Conservation (phyloP, 2,329 filamentous ascomycete genomes). For the Xylariaceae sp. region DNA sequence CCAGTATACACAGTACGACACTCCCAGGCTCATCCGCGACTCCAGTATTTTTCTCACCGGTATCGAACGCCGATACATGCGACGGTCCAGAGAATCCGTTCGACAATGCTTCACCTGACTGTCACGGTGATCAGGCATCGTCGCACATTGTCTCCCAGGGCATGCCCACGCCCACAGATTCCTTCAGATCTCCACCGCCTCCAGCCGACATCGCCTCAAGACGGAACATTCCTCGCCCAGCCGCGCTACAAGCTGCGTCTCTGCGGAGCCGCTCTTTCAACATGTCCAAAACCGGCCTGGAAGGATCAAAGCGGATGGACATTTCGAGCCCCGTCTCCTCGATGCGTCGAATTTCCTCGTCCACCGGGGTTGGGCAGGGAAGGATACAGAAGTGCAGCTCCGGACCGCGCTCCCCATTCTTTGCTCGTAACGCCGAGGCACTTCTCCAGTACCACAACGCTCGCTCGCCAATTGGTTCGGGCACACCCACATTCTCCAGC, state of each 20-base stretch:
- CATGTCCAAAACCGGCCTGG: constrained; percentile 45
- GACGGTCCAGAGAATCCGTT: constrained; percentile 20
- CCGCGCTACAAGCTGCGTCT: constrained; percentile 45
- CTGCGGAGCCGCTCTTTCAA: constrained; percentile 43
- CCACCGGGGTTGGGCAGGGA: constrained; percentile 40
- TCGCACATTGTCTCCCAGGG: constrained; percentile 20
- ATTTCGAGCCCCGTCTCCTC: constrained; percentile 39
- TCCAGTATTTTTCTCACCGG: constrained; percentile 24
- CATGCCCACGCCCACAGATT: constrained; percentile 31
- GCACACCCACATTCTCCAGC: constrained; percentile 38
- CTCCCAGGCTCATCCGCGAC: constrained; percentile 21
- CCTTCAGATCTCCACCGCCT: constrained; percentile 47
- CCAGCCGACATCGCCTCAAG: constrained; percentile 52
- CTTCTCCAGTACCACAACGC: constrained; percentile 39
- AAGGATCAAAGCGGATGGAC: constrained; percentile 44
- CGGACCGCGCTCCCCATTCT: constrained; percentile 42
- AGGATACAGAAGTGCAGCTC: constrained; percentile 41
- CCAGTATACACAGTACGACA: constrained; percentile 17
- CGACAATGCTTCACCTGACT: constrained; percentile 15
- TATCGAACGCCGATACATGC: constrained; percentile 19
- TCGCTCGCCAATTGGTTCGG: constrained; percentile 40
- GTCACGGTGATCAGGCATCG: constrained; percentile 15
- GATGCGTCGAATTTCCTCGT: constrained; percentile 53
- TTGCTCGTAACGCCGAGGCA: constrained; percentile 44
- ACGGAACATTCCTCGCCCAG: constrained; percentile 47